Evolutionary conservation across 2,329 filamentous ascomycete genomes (phyloP), one percentile per base, ranked within the genome.

Genomic region (Fusarium pseudonygamai): DNA sequence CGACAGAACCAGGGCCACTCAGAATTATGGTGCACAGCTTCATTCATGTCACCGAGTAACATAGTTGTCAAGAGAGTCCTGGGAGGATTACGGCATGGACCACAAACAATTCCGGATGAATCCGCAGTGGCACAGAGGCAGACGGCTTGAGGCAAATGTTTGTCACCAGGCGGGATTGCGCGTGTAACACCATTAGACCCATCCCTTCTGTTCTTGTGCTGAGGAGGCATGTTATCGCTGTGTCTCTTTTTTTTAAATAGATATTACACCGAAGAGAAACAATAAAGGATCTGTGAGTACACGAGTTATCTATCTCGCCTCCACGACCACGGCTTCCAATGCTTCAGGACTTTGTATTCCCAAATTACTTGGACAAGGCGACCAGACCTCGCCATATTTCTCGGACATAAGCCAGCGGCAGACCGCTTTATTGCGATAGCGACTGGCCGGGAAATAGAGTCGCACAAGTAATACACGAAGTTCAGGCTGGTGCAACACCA

Each of bases 121-220:
- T 65, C 64, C 61, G 67, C 49, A 58, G 69, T 75, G 67, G 62
- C 62, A 76, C 28, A 32, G 64, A 68, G 58, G 42, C 56, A 55
- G 52, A 57, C 65, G 67, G 60, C 73, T 69, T 69, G 62, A 72
- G 69, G 67, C 69, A 73, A 75, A 64, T 75, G 67, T 73, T 72
- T 77, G 76, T 76, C 73, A 68, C 65, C 63, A 49, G 24, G 60
- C 63, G 71, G 67, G 60, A 53, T 68, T 64, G 53, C 36, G 70
- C 50, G 62, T 68, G 76, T 68, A 59, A 57, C 60, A 68, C 67
- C 37, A 71, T 40, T 47, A 43, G 55, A 67, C 42, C 20, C n/a
- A 52, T 36, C 26, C n/a, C 30, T 30, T n/a, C 32, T 64, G 16
- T 30, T 24, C 52, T 42, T 55, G 52, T 67, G 32, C 39, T 52